Base-by-base conservation (phyloP, 345 rosid genomes). In the Raphanus raphanistrum region DNA sequence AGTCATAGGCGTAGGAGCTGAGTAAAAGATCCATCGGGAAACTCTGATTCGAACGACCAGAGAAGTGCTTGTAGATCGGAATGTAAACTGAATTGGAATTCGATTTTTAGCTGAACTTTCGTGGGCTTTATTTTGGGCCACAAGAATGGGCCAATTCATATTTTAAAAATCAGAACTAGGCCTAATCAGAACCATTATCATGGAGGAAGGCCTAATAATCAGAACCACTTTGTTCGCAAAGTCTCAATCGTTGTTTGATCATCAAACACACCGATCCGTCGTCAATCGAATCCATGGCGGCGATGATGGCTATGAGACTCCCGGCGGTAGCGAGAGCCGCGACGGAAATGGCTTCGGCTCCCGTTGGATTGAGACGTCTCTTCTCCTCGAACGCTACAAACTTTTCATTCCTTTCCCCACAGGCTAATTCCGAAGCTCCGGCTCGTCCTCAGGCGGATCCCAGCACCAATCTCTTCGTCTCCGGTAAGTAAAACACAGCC, bases 401-500 rank as follows among this genome's bases (percentile, higher is more conserved):
- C 60, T 74, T 80, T 35, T 74, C 86, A 3, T 71, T 87, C 36
- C 57, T 79, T 33, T 72, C 87, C 26, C 36, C 88, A 21, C 79
- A 85, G 68, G 7, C 80, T 36, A 68, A 80, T 50, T 61, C 88
- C 15, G 62, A 73, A 8, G 5, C 81, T n/a, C 81, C 88, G 1
- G 84, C 86, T 69, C 86, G 85, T 1, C 90, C 87, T 81, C 78
- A 86, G 82, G 90, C 93, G 5, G 90, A 87, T 26, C 97, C 98
- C 67, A 91, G 78, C 83, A 79, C 90, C 67, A 88, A 91, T 72
- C 93, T 93, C 76, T 91, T 91, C 63, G 87, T 91, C 82, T 87
- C 93, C 5, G 95, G 97, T 70, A 81, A 63, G n/a, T n/a, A 80
- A 63, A 81, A 63, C 79, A 63, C 70, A 29, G 2, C 15, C 70